These are phyloP conservation scores for Citrus sp. DNA, from an alignment of 345 rosid species.

Conservation along the genomic window DNA sequence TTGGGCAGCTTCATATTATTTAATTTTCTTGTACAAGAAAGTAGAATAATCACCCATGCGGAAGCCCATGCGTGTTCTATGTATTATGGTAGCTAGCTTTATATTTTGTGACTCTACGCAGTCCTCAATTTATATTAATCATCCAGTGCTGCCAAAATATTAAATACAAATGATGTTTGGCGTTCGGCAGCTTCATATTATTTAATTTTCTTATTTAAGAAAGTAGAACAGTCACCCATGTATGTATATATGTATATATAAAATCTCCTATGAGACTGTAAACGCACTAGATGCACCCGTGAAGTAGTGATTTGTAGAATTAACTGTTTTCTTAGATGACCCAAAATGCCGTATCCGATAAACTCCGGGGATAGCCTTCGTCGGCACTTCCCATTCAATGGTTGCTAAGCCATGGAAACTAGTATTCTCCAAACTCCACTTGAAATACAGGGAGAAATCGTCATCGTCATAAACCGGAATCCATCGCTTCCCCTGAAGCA, in stretches of 20 bases:
- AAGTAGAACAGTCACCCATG: too few species aligned
- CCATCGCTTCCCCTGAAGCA: constrained; percentile 41
- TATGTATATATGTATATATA: fast-evolving
- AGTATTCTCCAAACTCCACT: constrained; percentile 36
- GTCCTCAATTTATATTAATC: too few species aligned
- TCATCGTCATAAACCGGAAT: constrained; percentile 51
- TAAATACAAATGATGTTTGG: too few species aligned
- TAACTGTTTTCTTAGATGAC: constrained; percentile 31
- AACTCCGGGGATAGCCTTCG: constrained; percentile 33
- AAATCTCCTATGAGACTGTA: constrained; percentile 22
- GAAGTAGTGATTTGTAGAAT: constrained; percentile 35
- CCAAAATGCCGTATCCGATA: constrained; percentile 55
- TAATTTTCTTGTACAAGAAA: too few species aligned
- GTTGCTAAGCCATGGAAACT: constrained; percentile 33
- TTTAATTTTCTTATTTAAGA: too few species aligned
- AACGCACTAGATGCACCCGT: constrained; percentile 52
- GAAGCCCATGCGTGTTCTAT: too few species aligned
- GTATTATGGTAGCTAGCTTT: too few species aligned
- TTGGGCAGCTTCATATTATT: too few species aligned
- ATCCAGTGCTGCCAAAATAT: too few species aligned
- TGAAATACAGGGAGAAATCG: constrained; percentile 47
- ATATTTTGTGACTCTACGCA: too few species aligned
- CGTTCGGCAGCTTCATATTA: too few species aligned
- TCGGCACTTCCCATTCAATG: constrained; percentile 48
- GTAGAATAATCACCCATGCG: too few species aligned